Evolutionary conservation across 768 basidiomycete species (phyloP), one percentile per base, ranked within the genome.

Genomic region (Mrakia gelida): DNA sequence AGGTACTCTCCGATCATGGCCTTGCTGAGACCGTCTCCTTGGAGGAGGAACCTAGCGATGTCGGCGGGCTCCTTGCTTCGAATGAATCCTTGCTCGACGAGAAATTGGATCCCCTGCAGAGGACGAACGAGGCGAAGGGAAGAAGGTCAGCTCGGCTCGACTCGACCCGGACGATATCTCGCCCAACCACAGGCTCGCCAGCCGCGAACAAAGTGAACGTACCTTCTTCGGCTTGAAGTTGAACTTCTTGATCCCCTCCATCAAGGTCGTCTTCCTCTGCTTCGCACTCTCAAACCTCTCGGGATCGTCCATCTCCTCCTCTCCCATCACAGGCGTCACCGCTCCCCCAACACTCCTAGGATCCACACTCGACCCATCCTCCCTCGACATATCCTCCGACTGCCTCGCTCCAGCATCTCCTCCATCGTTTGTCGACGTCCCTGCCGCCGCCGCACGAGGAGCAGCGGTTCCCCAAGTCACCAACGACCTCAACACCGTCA

Each of bases 181-280:
- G 49, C 26, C 67, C 61, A 16, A 21, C 52, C 45, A 18, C 34
- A 15, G 9, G 13, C 2, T 5, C 45, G 45, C 45, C 15, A 15
- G 11, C 2, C 1, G 45, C 1, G 5, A 45, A 7, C 2, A 62
- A 10, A n/a, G 49, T 41, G 49, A 21, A 13, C 91, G 67, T 82
- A 95, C 95, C 81, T 91, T 89, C 85, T 98, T 98, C n/a, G 96
- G 95, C 85, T 97, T 98, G 87, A 91, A 94, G 84, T 98, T 98
- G 85, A 99, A 99, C 85, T 94, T 94, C 84, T 92, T 95, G 85
- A 98, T 92, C 38, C 97, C 97, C 83, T 98, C 96, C 56, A 95
- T 85, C 41, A 98, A 84, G 0, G 92, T 95, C 49, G 93, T 98
- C 86, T 99, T 99, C 85, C 93, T 92, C 85, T 94, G 92, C 84